phyloP scores from a whole-genome alignment of 495 filamentous ascomycete species.

The Podospora bellae-mahoneyi region DNA sequence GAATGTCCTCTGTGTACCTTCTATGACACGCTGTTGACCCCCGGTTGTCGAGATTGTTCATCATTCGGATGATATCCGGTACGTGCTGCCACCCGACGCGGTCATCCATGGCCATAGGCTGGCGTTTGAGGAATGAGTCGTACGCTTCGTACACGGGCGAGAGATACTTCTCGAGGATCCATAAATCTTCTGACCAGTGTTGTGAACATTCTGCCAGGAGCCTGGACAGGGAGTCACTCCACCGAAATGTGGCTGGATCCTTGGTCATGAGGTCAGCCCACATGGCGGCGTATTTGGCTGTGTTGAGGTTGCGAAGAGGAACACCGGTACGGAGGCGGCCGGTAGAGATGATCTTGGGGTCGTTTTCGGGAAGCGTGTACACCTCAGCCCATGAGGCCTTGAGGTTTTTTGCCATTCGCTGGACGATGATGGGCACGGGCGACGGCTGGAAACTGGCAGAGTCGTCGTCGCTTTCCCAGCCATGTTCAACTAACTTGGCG shows the following conservation, averaged over 20 bases:
- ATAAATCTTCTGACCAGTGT: neutral
- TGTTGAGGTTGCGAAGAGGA: neutral
- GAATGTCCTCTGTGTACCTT: conserved; percentile 42
- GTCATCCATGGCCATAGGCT: conserved; percentile 18
- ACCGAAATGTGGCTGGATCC: neutral
- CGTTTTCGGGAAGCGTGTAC: neutral
- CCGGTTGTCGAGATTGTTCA: conserved; percentile 59
- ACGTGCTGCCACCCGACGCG: conserved; percentile 27
- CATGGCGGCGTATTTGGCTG: neutral
- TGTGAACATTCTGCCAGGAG: neutral
- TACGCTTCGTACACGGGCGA: conserved; percentile 31
- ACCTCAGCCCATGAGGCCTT: neutral
- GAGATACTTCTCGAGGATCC: neutral
- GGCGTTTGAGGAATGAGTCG: conserved; percentile 32
- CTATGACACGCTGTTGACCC: conserved; percentile 47
- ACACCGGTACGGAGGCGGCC: neutral
- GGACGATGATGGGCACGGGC: neutral
- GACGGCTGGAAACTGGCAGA: conserved; percentile 46
- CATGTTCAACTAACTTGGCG: neutral
- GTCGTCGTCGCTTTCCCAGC: conserved; percentile 19
- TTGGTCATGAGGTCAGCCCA: conserved; percentile 1
- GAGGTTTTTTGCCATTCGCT: neutral
- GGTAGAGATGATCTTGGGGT: neutral
- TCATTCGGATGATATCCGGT: conserved; percentile 52
- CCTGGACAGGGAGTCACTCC: neutral